phyloP scores from a whole-genome alignment of 768 basidiomycete species.

The Rhodosporidiobolus sp. region DNA sequence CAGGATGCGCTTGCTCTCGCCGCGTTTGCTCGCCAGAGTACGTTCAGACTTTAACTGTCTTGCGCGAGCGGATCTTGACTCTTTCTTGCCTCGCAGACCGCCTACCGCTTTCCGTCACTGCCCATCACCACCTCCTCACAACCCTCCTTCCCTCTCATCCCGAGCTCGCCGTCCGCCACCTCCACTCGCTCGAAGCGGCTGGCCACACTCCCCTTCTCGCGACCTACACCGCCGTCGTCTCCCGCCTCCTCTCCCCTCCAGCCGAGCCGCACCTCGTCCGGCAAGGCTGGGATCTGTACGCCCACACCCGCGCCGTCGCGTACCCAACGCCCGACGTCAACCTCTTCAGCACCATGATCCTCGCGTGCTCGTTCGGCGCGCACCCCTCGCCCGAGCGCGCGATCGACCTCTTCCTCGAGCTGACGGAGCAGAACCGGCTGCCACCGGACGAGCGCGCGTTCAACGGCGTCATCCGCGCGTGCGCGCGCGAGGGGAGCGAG shows the following conservation, averaged over 20 bases:
- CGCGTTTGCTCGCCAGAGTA: conserved; percentile 54
- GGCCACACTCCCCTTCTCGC: conserved; percentile 65
- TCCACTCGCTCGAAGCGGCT: conserved; percentile 69
- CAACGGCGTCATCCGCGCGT: conserved; percentile 76
- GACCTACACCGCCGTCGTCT: conserved; percentile 69
- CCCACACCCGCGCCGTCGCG: conserved; percentile 94
- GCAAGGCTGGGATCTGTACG: conserved; percentile 88
- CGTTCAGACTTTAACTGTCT: conserved; percentile 25
- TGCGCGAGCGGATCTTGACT: neutral
- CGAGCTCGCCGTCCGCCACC: conserved; percentile 60
- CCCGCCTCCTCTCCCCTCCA: conserved; percentile 47
- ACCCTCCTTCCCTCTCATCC: conserved; percentile 57
- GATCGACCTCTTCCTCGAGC: conserved; percentile 86
- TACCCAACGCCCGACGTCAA: conserved; percentile 71
- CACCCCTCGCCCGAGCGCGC: conserved; percentile 83
- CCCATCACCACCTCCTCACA: conserved; percentile 62
- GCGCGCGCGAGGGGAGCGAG: conserved; percentile 56
- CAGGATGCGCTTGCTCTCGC: conserved; percentile 55
- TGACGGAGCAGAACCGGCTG: conserved; percentile 54
- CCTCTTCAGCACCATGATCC: conserved; percentile 82
- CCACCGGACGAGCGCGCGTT: conserved; percentile 67
- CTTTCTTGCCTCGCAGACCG: conserved; percentile 31
- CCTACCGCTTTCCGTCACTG: conserved; percentile 53
- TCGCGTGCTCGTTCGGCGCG: conserved; percentile 64
- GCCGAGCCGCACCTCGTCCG: conserved; percentile 56